Base-by-base conservation (phyloP, 2,329 filamentous ascomycete genomes). In the Penicillium sp. region DNA sequence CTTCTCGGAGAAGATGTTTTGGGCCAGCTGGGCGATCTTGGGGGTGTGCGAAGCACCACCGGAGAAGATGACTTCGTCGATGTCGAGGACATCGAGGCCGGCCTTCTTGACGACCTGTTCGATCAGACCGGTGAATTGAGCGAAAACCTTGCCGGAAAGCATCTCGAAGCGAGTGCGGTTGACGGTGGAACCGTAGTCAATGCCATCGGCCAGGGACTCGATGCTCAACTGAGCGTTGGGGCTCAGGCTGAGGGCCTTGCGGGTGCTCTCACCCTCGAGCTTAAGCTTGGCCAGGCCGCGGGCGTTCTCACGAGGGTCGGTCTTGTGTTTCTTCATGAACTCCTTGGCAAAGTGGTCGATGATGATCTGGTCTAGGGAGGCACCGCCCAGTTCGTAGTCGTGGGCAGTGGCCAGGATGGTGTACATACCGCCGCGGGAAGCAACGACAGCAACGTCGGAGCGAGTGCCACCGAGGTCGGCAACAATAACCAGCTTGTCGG, bases 281-380 rank as follows among this genome's bases (percentile, higher is more conserved):
- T 90, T 92, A 61, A 99, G 80, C 82, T 97, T 99, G 55, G 94
- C 92, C 64, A 96, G 77, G 65, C 88, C 88, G 65, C 86, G 86
- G 49, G 86, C 80, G 70, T 94, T 90, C 68, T 86, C 82, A 63
- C 92, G 84, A 20, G 94, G 94, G 73, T 97, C 94, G 51, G 84
- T 84, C 77, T 86, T 87, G 82, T 97, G 84, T 82, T 95, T 96
- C 84, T 99, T 97, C 69, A 94, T 83, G 77, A 99, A 99, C 76
- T 99, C 94, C 81, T 99, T 99, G 64, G 92, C 89, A 64, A 97
- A 96, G 80, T 96, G 87, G 71, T 99, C 92, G 71, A 96, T 89
- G 53, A 99, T 81, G 44, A 92, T 88, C 71, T 94, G 83, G 78
- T 99, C 94, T 51, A 99, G 81, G 61, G 91, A 86, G 31, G 84